Conservation (phyloP, 768 basidiomycete species). For the Boletus fagicola region DNA sequence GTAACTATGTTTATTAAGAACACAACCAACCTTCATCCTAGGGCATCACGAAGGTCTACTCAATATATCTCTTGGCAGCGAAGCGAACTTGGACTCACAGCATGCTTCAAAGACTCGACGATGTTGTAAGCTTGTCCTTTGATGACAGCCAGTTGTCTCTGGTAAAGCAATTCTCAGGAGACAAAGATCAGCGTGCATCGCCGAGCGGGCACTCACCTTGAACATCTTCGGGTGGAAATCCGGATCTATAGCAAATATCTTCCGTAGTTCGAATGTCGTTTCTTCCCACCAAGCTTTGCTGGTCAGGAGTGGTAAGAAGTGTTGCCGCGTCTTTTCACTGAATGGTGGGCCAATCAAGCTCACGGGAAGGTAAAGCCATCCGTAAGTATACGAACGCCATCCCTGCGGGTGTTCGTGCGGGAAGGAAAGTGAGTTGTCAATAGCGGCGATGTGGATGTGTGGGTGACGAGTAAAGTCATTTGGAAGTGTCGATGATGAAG, state of each 20-base stretch:
- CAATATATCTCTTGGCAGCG: neutral
- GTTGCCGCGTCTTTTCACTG: constrained; percentile 74
- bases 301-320: constrained; percentile 79
- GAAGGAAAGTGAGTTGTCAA: constrained; percentile 90
- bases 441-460: constrained; percentile 89
- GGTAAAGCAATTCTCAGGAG: constrained; percentile 4
- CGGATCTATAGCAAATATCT: constrained; percentile 75
- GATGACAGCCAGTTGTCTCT: constrained; percentile 89
- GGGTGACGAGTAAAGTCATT: constrained; percentile 56
- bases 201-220: constrained; percentile 45
- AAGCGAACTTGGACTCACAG: constrained; percentile 44
- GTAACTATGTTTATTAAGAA: neutral
- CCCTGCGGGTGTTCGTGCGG: constrained; percentile 88
- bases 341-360: constrained; percentile 84
- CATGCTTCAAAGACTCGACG: constrained; percentile 76
- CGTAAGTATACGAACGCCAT: constrained; percentile 80
- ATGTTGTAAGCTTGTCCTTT: constrained; percentile 94
- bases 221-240: constrained; percentile 93
- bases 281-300: constrained; percentile 91
- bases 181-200: constrained; percentile 2
- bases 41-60: constrained; percentile 3
- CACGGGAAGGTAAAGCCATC: constrained; percentile 85
- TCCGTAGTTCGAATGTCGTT: constrained; percentile 73
- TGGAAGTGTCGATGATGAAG: constrained; percentile 33
- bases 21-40: constrained; percentile 69